Base-by-base conservation (phyloP, 2,329 filamentous ascomycete genomes). In the Penicillium sp. region DNA sequence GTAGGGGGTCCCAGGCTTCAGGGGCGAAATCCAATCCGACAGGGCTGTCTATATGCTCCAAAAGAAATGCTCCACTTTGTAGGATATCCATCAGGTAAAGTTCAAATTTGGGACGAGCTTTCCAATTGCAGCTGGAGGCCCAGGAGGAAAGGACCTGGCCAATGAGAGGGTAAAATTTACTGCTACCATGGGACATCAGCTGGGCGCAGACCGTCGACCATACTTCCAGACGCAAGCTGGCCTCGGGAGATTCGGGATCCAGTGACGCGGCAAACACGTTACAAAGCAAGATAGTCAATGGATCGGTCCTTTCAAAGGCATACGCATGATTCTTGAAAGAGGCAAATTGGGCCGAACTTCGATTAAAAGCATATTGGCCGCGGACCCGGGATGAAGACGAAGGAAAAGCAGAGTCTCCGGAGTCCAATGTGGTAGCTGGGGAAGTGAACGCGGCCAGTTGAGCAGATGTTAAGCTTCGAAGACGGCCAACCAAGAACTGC, bases 81-180 rank as follows among this genome's bases (percentile, higher is more conserved):
- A 99, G 85, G 62, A 96, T 92, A 74, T 95, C 91, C 91, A 97
- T 95, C 13, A 99, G 85, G 75, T 94, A 98, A 78, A 92, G 90
- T 78, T 97, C 93, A 82, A 99, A 88, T 65, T 93, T 95, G 67
- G 89, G 87, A 70, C 90, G 93, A 59, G 92, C 92, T 43, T 92
- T 90, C 93, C 94, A 98, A 76, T 93, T 89, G 64, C 91, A 88
- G 84, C 93, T 91, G 58, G 87, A 84, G 55, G 91, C 88, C 91
- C 93, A 98, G 59, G 92, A 88, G 75, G 95, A 93, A 54, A 99
- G 84, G 37, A 97, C 87, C 52, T 91, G 89, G 65, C 91, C 89
- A 60, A 97, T 84, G 59, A 97, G 89, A 59, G 90, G 88, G 73
- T 95, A 91, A 66, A 89, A 88, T 57, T 87, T 90, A 35, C 86